Evolutionary conservation across 1,284 basidiomycete species (phyloP).

Genomic region (Moniliella sp.): DNA sequence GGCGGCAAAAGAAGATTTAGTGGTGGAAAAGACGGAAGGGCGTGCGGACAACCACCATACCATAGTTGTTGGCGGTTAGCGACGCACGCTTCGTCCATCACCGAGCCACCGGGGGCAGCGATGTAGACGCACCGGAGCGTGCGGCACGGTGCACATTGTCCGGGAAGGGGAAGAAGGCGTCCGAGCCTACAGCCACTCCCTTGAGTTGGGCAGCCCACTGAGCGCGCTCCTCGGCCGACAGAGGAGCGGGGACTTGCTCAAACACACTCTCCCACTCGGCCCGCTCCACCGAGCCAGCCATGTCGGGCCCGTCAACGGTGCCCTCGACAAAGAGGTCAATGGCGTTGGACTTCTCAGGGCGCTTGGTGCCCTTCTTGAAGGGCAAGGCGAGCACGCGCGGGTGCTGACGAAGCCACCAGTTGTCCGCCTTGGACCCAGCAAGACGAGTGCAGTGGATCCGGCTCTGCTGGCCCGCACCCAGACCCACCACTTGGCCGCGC

Average conservation of each 20-base stretch:
- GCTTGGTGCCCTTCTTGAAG: slow-evolving; percentile 92
- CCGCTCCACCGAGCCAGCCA: slow-evolving; percentile 42
- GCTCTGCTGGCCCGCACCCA: slow-evolving; percentile 92
- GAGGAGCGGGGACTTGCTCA: slow-evolving; percentile 48
- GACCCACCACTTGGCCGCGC: slow-evolving; percentile 75
- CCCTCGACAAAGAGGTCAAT: slow-evolving; percentile 90
- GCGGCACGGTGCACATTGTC: slow-evolving; percentile 87
- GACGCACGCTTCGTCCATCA: slow-evolving; percentile 55
- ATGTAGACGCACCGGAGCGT: slow-evolving; percentile 74
- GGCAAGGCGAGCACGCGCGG: slow-evolving; percentile 69
- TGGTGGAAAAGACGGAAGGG: slow-evolving; percentile 32
- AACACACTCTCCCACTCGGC: slow-evolving; percentile 77
- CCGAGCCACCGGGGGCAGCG: slow-evolving; percentile 78
- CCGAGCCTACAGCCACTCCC: slow-evolving; percentile 73
- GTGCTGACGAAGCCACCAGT: slow-evolving; percentile 97
- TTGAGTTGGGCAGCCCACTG: slow-evolving; percentile 31
- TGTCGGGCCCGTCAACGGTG: slow-evolving; percentile 40
- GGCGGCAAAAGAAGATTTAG: no score
- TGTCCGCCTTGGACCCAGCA: slow-evolving; percentile 89
- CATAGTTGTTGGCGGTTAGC: slow-evolving; percentile 24
- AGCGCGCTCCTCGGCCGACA: slow-evolving; percentile 50
- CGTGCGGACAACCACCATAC: slow-evolving; percentile 30
- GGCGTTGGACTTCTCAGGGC: slow-evolving; percentile 90
- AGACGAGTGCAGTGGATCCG: slow-evolving; percentile 97
- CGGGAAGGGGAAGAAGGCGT: slow-evolving; percentile 99